Conservation (phyloP, 2,329 filamentous ascomycete species). For the Colletotrichum sp. region DNA sequence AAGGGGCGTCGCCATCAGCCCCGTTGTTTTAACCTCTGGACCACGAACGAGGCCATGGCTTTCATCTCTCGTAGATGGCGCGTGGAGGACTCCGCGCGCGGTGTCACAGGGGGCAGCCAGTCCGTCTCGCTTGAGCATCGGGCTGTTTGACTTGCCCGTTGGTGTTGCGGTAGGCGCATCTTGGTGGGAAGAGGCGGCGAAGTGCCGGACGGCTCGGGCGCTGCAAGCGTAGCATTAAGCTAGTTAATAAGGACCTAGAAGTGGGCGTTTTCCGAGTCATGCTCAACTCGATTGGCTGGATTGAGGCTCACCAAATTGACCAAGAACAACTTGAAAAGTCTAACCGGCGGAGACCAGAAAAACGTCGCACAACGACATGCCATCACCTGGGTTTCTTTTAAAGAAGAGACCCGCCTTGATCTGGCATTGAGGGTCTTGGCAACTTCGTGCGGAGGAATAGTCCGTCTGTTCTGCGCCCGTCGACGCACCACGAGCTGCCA, state of each 20-base stretch:
- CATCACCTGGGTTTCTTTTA: background rate
- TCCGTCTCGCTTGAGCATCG: background rate
- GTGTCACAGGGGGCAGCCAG: background rate
- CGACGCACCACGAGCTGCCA: background rate
- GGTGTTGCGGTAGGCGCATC: background rate
- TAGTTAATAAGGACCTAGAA: background rate
- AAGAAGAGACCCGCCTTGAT: constrained; percentile 1
- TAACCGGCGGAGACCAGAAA: background rate
- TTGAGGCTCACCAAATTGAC: background rate
- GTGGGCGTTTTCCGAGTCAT: constrained; percentile 8
- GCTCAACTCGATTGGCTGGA: background rate
- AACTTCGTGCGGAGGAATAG: background rate
- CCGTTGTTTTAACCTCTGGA: constrained; percentile 9
- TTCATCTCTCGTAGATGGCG: background rate
- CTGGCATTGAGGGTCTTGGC: constrained; percentile 1
- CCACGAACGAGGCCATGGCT: background rate
- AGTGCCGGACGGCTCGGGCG: constrained; percentile 2
- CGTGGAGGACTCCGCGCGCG: background rate
- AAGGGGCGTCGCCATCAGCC: background rate
- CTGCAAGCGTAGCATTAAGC: background rate
- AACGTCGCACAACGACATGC: background rate
- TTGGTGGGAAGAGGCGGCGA: background rate
- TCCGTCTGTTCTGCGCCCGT: background rate
- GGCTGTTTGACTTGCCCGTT: background rate
- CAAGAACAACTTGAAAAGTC: constrained; percentile 6